Evolutionary conservation across 108 stramenopile species (phyloP), one percentile per base, ranked within the genome.

Genomic region (Skeletonema tropicum): DNA sequence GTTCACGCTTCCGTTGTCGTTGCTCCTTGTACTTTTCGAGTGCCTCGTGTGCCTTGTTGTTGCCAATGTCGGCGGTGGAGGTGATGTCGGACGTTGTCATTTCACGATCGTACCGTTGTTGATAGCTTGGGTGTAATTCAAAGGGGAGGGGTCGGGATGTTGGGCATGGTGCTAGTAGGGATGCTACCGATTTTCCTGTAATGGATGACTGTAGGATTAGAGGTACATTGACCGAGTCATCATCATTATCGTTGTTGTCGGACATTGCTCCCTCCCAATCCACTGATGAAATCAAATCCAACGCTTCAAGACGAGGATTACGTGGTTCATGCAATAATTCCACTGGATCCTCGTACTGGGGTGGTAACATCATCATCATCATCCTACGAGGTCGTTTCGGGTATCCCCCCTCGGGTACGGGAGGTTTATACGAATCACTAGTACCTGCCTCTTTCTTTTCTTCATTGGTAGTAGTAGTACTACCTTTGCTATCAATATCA

Each of bases 231-330:
- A 60, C 49, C 10, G 73, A 80, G 57, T 82, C 82, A 33, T 57
- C 69, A 5, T 80, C 71, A 23, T 70, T 77, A 26, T 91, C 86
- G 19, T 87, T n/a, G 42, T 6, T 55, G 7, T 55, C 52, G 41
- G 81, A 71, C 23, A n/a, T 12, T 6, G 78, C 78, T 3, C 89
- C 92, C 33, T 85, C 78, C 91, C 90, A 92, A 57, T 84, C 81
- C 5, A 94, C 73, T 35, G 80, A 75, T 11, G 81, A 39, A 10
- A 77, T 73, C 58, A 96, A 87, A 35, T 83, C 84, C 21, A 93
- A 70, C 23, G 87, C 83, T 10, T 96, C 94, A 25, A 96, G 79
- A 26, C 86, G 86, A 9, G 91, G 91, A 79, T 96, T 96, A 36
- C 91, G 85, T 3, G 82, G 83, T 70, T 84, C 73, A n/a, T 42